These are phyloP conservation scores for Colletotrichum aenigma DNA, from an alignment of 2,329 filamentous ascomycete genomes.

Conservation along the genomic window DNA sequence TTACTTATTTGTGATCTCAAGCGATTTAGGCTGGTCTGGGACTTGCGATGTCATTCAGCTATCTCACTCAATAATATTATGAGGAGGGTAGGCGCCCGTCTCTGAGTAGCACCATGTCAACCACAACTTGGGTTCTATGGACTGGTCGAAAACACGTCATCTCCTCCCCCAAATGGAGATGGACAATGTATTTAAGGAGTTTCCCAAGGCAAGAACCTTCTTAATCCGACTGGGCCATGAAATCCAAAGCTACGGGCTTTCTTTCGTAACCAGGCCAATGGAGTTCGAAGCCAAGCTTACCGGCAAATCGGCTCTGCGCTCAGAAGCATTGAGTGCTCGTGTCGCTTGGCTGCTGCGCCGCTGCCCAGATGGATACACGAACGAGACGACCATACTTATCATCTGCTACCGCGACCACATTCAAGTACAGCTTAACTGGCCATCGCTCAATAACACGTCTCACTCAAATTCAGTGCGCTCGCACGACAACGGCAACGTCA, in stretches of 20 bases:
- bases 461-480: background rate
- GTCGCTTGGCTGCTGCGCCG: background rate
- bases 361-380: background rate
- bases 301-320: background rate
- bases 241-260: background rate
- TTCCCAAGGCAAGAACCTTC: background rate
- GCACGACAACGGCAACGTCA: background rate
- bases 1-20: background rate
- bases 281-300: background rate
- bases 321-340: background rate
- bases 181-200: background rate
- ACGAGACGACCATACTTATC: background rate
- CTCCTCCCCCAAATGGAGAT: background rate
- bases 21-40: rapidly evolving
- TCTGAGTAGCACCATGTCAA: background rate
- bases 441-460: background rate
- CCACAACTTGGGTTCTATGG: background rate
- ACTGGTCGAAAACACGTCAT: background rate
- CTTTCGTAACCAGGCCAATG: background rate
- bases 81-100: background rate
- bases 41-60: background rate
- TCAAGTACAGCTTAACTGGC: rapidly evolving
- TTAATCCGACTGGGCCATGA: background rate
- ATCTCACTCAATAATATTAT: background rate
- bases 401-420: background rate